Base-by-base conservation (phyloP, 176 grass and related monocot genomes). In the Oropetium thomaeum region DNA sequence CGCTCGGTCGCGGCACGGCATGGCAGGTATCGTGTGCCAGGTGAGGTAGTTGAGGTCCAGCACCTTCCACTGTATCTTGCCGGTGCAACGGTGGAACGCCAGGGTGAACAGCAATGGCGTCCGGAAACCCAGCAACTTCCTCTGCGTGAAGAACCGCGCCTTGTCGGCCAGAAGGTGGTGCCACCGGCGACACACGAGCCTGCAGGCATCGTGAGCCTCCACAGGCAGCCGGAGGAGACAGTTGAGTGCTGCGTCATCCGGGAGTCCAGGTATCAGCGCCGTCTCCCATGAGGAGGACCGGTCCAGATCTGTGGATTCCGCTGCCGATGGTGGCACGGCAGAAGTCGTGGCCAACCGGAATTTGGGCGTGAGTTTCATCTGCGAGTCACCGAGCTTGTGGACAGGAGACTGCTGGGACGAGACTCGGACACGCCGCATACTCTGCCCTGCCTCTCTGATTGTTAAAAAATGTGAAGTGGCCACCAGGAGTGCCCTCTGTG, bases 21-120 rank as follows among this genome's bases (percentile, higher is more conserved):
- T 99, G 87, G 87, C 42, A 9, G 96, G 96, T 55, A 99, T 92
- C 2, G 79, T 79, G 58, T 99, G 96, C 96, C 96, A 99, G 5
- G 82, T 76, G 8, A 92, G 79, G 77, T 79, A 52, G 48, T 55
- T 65, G 2, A 99, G 87, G 74, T 99, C 96, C 8, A 99, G 84
- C 42, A 95, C 96, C 72, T 89, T 85, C 96, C 96, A 99, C 37
- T 99, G 88, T 19, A 99, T 99, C 76, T 95, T 92, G 15, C 96
- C 96, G 7, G 91, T 95, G 84, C 96, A 99, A 22, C 92, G 81
- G 74, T 99, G 96, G 84, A 92, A 99, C 1, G 96, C 96, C 11
- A 99, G 78, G 1, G 91, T 99, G 79, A 92, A 95, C 35, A 99
- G 28, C 80, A 74, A 95, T 0, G 96, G 96, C 0, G 82, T 59